Percentiles rank a stretch among this genome's conserved stretches.
Conservation (phyloP, 2,329 filamentous ascomycete species). For the Sclerotinia sclerotiorum region DNA sequence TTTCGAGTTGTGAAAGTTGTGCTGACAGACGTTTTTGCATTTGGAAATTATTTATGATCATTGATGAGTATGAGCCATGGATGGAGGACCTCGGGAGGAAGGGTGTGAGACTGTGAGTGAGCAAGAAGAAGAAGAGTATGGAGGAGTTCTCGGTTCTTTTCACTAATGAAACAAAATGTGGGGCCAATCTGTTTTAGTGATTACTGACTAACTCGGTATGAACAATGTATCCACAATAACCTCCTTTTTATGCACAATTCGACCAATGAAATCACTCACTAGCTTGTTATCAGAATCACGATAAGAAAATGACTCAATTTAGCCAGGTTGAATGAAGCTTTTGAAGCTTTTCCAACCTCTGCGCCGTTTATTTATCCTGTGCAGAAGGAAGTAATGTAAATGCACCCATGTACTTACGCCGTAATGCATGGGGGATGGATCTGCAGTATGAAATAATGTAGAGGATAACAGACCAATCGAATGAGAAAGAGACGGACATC, state of each 20-base stretch:
- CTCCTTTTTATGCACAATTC: background rate
- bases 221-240: background rate
- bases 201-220: background rate
- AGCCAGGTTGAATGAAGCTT: background rate
- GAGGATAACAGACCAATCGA: background rate
- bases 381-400: too few species aligned
- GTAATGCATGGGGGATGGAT: background rate
- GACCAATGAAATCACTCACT: background rate
- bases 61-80: background rate
- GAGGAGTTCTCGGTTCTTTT: background rate
- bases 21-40: background rate
- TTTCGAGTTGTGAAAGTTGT: background rate
- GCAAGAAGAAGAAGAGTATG: too few species aligned
- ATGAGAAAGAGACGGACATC: background rate
- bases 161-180: background rate
- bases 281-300: background rate
- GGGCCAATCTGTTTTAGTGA: background rate
- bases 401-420: too few species aligned
- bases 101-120: too few species aligned
- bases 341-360: background rate
- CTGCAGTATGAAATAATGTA: constrained; percentile 1
- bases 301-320: constrained; percentile 11
- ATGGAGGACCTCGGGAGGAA: too few species aligned
- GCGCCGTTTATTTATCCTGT: constrained; percentile 9
- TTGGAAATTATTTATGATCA: background rate